A percentile compares a stretch with the other conserved stretches of the same genome.
phyloP scores from a whole-genome alignment of 176 grass and related monocot species.

The Microstegium vimineum region DNA sequence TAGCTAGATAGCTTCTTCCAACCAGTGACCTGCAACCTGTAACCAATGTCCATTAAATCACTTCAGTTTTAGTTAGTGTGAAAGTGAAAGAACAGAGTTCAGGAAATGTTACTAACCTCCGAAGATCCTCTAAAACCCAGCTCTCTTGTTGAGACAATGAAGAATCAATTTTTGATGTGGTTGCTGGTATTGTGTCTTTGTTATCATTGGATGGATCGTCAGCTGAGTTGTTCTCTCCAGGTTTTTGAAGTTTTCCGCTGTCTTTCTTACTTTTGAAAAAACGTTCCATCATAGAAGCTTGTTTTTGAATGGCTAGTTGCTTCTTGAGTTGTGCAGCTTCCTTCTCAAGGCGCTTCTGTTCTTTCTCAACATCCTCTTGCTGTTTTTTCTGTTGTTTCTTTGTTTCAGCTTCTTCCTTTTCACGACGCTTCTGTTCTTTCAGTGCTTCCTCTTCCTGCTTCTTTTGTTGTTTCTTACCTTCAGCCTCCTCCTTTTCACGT shows the following conservation, averaged over 20 bases:
- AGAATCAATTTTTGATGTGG: conserved; percentile 76
- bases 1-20: conserved; percentile 65
- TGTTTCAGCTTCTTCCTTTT: conserved; percentile 84
- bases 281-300: conserved; percentile 85
- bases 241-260: conserved; percentile 32
- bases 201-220: conserved; percentile 22
- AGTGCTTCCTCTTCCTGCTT: conserved; percentile 69
- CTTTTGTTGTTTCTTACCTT: conserved; percentile 67
- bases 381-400: conserved; percentile 79
- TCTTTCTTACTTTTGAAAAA: conserved; percentile 81
- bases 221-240: conserved; percentile 31
- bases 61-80: neutral
- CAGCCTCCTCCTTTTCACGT: conserved; percentile 64
- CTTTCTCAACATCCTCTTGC: conserved; percentile 78
- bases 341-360: conserved; percentile 78
- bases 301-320: conserved; percentile 63
- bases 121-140: conserved; percentile 49
- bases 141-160: conserved; percentile 53
- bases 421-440: conserved; percentile 69
- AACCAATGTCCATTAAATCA: neutral
- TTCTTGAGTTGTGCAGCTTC: conserved; percentile 76
- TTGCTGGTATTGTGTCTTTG: conserved; percentile 35
- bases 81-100: neutral
- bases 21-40: conserved; percentile 58
- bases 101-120: conserved; percentile 52